Evolutionary conservation across 1,139 yeast species (phyloP).

Genomic region (Lodderomyces metapsilosis): DNA sequence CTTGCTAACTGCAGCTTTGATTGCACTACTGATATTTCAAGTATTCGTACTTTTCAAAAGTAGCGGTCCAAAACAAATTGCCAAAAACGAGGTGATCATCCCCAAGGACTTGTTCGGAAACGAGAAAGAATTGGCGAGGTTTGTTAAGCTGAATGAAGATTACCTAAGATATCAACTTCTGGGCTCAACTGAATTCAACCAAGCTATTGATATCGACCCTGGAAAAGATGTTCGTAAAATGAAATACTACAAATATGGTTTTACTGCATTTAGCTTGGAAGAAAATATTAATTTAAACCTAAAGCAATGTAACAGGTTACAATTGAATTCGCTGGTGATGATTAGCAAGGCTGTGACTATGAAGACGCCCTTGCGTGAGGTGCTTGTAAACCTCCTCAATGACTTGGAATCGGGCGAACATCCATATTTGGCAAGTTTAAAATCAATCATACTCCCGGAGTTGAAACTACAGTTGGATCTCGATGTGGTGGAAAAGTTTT

Average conservation of each 20-base stretch:
- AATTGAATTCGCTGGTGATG: conserved; percentile 14
- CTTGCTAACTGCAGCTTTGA: conserved; percentile 3
- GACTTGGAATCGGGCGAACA: conserved; percentile 14
- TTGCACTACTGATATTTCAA: conserved; percentile 1
- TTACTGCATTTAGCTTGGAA: conserved; percentile 15
- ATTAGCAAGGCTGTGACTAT: conserved; percentile 22
- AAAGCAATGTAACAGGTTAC: conserved; percentile 17
- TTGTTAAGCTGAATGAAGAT: conserved; percentile 11
- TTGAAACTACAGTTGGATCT: conserved; percentile 25
- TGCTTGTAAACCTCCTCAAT: conserved; percentile 18
- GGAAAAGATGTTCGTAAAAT: conserved; percentile 7
- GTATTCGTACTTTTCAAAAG: background rate
- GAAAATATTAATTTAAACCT: conserved; percentile 19
- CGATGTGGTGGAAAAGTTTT: conserved; percentile 28
- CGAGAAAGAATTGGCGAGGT: conserved; percentile 15
- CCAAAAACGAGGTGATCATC: conserved; percentile 21
- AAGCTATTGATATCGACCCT: conserved; percentile 8
- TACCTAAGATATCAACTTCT: conserved; percentile 14
- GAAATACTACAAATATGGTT: conserved; percentile 16
- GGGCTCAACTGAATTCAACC: conserved; percentile 15
- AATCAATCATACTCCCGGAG: conserved; percentile 23
- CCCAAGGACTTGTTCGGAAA: conserved; percentile 19
- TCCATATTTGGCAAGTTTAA: conserved; percentile 24
- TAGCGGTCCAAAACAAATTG: conserved; percentile 7
- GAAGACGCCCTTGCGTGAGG: conserved; percentile 20